Conservation (phyloP, 2,329 filamentous ascomycete species). For the Aspergillus amoenus region DNA sequence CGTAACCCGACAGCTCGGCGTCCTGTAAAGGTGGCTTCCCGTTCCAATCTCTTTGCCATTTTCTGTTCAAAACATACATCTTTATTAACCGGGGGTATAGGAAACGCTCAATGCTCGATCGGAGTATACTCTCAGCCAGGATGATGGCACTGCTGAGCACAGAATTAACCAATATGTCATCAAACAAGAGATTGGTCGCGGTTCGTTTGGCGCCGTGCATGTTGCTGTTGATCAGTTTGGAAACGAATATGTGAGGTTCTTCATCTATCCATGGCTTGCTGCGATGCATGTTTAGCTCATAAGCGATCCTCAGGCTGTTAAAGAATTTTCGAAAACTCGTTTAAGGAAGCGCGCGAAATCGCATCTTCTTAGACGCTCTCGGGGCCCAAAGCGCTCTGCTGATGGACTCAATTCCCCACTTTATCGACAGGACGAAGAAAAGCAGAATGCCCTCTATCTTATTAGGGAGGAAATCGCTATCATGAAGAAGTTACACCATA, state of each 20-base stretch:
- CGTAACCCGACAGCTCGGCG: conserved; percentile 60
- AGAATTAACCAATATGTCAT: conserved; percentile 95
- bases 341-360: conserved; percentile 88
- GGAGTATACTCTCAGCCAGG: conserved; percentile 80
- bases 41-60: background rate
- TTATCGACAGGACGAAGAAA: conserved; percentile 58
- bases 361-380: conserved; percentile 71
- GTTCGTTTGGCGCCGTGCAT: conserved; percentile 93
- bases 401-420: conserved; percentile 63
- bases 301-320: conserved; percentile 68
- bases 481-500: conserved; percentile 97
- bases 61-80: background rate
- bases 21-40: conserved; percentile 57
- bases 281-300: conserved; percentile 8
- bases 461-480: conserved; percentile 97
- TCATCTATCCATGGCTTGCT: background rate
- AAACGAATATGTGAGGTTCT: conserved; percentile 76
- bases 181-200: conserved; percentile 91
- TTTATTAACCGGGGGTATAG: conserved; percentile 43
- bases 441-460: conserved; percentile 73
- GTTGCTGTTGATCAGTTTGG: conserved; percentile 87
- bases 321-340: conserved; percentile 94
- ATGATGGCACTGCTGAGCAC: conserved; percentile 77
- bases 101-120: conserved; percentile 90
- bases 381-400: conserved; percentile 53